Evolutionary conservation across 2,329 filamentous ascomycete genomes (phyloP).

Genomic region (Onygenales sp.): DNA sequence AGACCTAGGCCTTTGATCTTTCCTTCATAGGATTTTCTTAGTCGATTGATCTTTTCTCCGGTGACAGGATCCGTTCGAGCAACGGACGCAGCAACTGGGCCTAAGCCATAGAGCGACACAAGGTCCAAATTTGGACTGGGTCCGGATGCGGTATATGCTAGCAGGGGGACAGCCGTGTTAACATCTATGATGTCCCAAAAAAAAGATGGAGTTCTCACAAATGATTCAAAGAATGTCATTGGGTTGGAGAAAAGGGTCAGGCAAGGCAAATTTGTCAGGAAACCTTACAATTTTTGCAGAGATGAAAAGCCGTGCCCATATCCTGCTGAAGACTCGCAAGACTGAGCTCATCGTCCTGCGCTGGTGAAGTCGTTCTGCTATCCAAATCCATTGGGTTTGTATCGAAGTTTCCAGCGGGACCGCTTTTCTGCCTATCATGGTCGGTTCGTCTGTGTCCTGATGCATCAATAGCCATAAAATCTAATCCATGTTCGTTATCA

Average conservation of each 20-base stretch:
- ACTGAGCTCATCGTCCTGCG: slow-evolving; percentile 19
- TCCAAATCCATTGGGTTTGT: slow-evolving; percentile 33
- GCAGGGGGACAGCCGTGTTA: slow-evolving; percentile 31
- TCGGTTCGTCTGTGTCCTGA: slow-evolving; percentile 25
- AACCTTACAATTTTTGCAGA: slow-evolving; percentile 42
- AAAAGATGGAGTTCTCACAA: slow-evolving; percentile 17
- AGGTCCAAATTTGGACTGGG: slow-evolving; percentile 52
- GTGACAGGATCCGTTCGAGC: slow-evolving; percentile 50
- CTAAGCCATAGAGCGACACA: slow-evolving; percentile 49
- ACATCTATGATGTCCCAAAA: slow-evolving; percentile 26
- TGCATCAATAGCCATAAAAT: slow-evolving; percentile 14
- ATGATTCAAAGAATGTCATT: slow-evolving; percentile 15
- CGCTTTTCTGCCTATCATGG: slow-evolving; percentile 22
- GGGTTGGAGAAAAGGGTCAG: slow-evolving; percentile 8
- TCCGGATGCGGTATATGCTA: slow-evolving; percentile 40
- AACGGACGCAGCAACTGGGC: slow-evolving; percentile 47
- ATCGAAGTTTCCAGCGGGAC: slow-evolving; percentile 16
- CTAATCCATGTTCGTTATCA: slow-evolving; percentile 4
- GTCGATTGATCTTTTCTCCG: slow-evolving; percentile 56
- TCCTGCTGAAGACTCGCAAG: slow-evolving; percentile 37
- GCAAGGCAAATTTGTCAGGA: slow-evolving; percentile 24
- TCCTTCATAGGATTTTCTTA: slow-evolving; percentile 47
- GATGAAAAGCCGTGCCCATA: slow-evolving; percentile 38
- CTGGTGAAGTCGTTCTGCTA: slow-evolving; percentile 14
- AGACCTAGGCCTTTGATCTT: slow-evolving; percentile 39